A percentile compares a stretch with the other conserved stretches of the same genome.
Conservation (phyloP, 2,329 filamentous ascomycete species). For the Chaetomium strumarium region DNA sequence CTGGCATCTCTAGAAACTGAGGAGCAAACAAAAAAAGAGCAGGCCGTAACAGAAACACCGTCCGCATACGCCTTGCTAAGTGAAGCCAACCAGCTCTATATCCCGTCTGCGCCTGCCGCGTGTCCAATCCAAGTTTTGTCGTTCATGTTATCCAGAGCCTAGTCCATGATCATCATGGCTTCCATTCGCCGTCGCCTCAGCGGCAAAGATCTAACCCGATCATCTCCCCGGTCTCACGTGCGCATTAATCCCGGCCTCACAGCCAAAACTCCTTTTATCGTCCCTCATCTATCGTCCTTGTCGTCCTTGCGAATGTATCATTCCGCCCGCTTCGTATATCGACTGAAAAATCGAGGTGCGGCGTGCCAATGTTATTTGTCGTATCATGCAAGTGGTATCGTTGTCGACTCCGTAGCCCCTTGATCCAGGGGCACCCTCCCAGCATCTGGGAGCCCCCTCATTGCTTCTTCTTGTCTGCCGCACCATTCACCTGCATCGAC, state of each 20-base stretch:
- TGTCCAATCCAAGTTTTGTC: background rate
- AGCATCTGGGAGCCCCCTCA: background rate
- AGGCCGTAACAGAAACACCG: background rate
- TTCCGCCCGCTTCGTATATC: too few species aligned
- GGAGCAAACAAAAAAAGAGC: background rate
- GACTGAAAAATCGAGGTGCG: too few species aligned
- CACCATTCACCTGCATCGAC: constrained; percentile 30
- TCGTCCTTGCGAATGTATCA: too few species aligned
- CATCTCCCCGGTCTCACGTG: too few species aligned
- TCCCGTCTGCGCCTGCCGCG: background rate
- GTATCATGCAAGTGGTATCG: too few species aligned
- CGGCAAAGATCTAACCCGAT: too few species aligned
- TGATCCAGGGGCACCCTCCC: too few species aligned
- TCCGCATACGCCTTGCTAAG: background rate
- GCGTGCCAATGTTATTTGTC: too few species aligned
- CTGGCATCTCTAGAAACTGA: background rate
- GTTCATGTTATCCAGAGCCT: background rate
- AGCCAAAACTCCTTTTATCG: too few species aligned
- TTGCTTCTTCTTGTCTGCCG: constrained; percentile 38
- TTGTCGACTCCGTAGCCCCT: too few species aligned
- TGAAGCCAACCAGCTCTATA: constrained; percentile 1
- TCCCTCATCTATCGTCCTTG: too few species aligned
- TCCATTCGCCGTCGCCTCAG: background rate
- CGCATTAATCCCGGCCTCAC: too few species aligned
- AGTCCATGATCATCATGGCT: background rate